Evolutionary conservation across 768 basidiomycete genomes (phyloP).

Genomic region (Hericium rajendrae): DNA sequence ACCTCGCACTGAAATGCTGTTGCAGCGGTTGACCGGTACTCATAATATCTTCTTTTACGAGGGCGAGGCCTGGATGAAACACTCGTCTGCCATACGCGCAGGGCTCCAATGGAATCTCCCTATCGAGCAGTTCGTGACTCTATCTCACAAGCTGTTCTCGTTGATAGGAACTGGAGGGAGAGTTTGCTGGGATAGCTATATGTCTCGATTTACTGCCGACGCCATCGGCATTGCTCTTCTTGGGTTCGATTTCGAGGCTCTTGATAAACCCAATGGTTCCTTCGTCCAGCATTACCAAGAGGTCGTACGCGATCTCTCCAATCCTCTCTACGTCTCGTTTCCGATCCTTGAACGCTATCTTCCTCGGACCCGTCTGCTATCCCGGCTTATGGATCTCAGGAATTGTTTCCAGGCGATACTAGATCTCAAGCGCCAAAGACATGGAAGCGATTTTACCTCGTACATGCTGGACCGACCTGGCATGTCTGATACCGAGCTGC

Average conservation of each 20-base stretch:
- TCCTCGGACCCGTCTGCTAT: background rate
- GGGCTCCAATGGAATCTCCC: slow-evolving; percentile 27
- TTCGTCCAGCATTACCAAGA: slow-evolving; percentile 5
- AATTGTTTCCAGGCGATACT: background rate
- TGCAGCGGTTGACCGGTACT: background rate
- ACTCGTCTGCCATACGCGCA: slow-evolving; percentile 25
- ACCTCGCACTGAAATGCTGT: background rate
- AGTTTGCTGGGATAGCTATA: slow-evolving; percentile 19
- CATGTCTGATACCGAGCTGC: background rate
- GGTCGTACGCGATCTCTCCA: slow-evolving; percentile 6
- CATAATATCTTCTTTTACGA: slow-evolving; percentile 30
- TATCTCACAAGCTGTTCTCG: slow-evolving; percentile 24
- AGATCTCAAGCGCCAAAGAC: slow-evolving; percentile 4
- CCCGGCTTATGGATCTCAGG: background rate
- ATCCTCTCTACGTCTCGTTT: slow-evolving; percentile 5
- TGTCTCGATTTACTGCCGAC: slow-evolving; percentile 10
- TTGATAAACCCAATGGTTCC: slow-evolving; percentile 4
- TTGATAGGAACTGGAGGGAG: slow-evolving; percentile 23
- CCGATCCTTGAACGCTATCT: slow-evolving; percentile 7
- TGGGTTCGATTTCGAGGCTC: slow-evolving; percentile 13
- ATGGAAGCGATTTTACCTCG: slow-evolving; percentile 7
- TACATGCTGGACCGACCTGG: slow-evolving; percentile 4
- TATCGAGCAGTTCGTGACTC: slow-evolving; percentile 22
- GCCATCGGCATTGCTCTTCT: slow-evolving; percentile 8
- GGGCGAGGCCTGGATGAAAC: slow-evolving; percentile 29